phyloP scores from a whole-genome alignment of 495 filamentous ascomycete species.

The Annulohypoxylon bovei region DNA sequence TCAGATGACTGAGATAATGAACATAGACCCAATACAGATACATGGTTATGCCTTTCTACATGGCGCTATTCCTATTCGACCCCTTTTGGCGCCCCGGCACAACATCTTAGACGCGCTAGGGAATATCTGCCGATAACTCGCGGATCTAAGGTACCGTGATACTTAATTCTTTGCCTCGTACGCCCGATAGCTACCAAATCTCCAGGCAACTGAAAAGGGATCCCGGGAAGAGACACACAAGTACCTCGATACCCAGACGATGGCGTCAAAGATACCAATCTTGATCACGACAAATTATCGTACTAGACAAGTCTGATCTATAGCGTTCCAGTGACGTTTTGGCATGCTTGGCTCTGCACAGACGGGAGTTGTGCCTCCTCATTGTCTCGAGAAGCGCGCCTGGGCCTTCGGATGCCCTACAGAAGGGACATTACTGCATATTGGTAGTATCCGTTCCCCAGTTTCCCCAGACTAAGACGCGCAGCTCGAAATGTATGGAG shows the following conservation, averaged over 20 bases:
- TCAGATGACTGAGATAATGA: background rate
- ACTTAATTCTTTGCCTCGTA: background rate
- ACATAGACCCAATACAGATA: background rate
- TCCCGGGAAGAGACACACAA: background rate
- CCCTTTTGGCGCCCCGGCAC: constrained; percentile 7
- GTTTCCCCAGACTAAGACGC: constrained; percentile 3
- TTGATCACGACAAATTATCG: constrained; percentile 11
- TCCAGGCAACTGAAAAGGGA: background rate
- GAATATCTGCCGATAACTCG: constrained; percentile 6
- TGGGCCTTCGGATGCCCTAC: constrained; percentile 4
- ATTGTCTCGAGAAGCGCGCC: constrained; percentile 19
- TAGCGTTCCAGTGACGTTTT: background rate
- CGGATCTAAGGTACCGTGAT: background rate
- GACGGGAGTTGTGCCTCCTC: background rate
- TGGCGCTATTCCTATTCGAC: constrained; percentile 19
- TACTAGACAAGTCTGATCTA: background rate
- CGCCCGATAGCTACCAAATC: background rate
- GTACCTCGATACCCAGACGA: constrained; percentile 3
- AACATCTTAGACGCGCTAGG: constrained; percentile 3
- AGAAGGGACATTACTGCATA: constrained; percentile 10
- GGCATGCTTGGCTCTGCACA: background rate
- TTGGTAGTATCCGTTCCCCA: constrained; percentile 13
- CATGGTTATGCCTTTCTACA: background rate
- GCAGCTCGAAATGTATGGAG: background rate
- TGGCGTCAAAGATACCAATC: background rate